Percentiles rank a stretch among this genome's conserved stretches.
Conservation (phyloP, 352 stramenopile species). For the Globisporangium yorkense region DNA sequence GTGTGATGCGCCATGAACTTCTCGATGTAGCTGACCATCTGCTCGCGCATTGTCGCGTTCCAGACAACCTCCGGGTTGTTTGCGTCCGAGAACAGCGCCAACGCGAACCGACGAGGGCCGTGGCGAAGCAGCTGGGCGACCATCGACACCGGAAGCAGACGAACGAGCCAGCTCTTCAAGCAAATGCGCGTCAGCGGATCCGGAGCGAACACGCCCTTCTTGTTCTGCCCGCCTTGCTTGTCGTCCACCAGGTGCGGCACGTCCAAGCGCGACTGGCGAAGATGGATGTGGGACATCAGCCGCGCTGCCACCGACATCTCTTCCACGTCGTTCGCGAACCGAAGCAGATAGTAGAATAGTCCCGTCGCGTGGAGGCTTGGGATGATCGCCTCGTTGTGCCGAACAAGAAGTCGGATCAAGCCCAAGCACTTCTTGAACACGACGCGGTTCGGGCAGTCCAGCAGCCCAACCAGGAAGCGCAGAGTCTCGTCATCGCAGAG, state of each 20-base stretch:
- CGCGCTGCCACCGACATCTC: conserved; percentile 78
- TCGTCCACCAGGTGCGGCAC: conserved; percentile 56
- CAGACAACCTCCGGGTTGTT: conserved; percentile 86
- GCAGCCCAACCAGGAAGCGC: conserved; percentile 71
- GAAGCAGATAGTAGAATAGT: conserved; percentile 85
- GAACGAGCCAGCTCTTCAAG: conserved; percentile 79
- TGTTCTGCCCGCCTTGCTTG: conserved; percentile 73
- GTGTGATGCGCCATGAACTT: conserved; percentile 81
- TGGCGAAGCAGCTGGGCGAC: conserved; percentile 80
- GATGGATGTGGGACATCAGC: conserved; percentile 77
- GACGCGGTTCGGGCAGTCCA: conserved; percentile 78
- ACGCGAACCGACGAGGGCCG: conserved; percentile 64
- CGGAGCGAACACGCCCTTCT: conserved; percentile 73
- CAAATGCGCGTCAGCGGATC: conserved; percentile 81
- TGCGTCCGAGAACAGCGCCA: conserved; percentile 73
- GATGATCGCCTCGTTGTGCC: conserved; percentile 82
- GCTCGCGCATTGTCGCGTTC: conserved; percentile 79
- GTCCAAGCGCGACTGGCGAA: conserved; percentile 69
- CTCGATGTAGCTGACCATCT: conserved; percentile 84
- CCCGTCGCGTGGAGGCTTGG: conserved; percentile 76
- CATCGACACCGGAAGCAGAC: conserved; percentile 79
- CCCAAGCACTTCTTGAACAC: conserved; percentile 83
- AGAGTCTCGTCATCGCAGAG: conserved; percentile 73
- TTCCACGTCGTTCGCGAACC: conserved; percentile 71
- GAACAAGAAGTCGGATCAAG: conserved; percentile 74